Base-by-base conservation (phyloP, 805 yeast species). In the Monosporozyma aerobia region DNA sequence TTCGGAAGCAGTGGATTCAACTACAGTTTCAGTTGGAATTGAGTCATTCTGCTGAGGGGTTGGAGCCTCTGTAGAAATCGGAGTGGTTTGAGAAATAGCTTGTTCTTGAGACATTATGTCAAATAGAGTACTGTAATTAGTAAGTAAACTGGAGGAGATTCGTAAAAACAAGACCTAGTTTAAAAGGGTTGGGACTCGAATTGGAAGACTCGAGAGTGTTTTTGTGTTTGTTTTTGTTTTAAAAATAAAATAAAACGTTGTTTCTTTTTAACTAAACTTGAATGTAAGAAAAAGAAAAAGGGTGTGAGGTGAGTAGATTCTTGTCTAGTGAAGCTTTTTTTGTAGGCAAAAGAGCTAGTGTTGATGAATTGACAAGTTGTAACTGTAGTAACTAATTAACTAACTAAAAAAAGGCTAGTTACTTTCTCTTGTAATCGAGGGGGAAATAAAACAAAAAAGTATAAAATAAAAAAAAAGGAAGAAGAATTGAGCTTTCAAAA, bases 1-100 rank as follows among this genome's bases (percentile, higher is more conserved):
- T 10, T 48, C 49, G n/a, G 49, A 54, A 30, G 45, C 57, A 14
- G 47, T 51, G 25, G 33, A 50, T 49, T 54, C 54, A 41, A 47
- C 39, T 43, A 51, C 16, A 23, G 48, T 44, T 51, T 51, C 43
- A 40, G 53, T 23, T 32, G 56, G 25, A 23, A 35, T 10, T 23
- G 49, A 13, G 11, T 40, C 44, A 19, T 23, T 22, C 45, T 43
- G 48, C 29, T 37, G 45, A 19, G 51, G 48, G 48, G 47, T 48
- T 50, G 41, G 54, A 14, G 32, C 52, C 27, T 53, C 47, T 35
- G 48, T 47, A 27, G 40, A 47, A 35, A 13, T 43, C 16, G 29
- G 45, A 43, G 3, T 43, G 23, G 45, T 25, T 45, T 48, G 54
- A 44, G 51, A 47, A 23, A 30, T 27, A 11, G 43, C 22, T 35